Evolutionary conservation across 140 eudicot species (phyloP), one percentile per base, ranked within the genome.

Genomic region (Flaveria floridana): DNA sequence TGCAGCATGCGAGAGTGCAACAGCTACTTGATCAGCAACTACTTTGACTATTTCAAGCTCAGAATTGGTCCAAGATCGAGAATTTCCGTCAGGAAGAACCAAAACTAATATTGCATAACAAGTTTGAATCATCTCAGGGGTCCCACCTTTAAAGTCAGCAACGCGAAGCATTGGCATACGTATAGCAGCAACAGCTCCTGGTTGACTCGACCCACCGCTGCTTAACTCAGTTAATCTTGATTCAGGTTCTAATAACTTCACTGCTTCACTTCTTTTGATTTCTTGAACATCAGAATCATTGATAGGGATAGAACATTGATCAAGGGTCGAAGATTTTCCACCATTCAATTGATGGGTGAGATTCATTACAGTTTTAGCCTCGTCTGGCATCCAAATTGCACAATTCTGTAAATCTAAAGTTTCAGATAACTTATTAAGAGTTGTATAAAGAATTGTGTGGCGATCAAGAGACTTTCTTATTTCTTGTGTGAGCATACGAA

Each of bases 11-110:
- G 95, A 88, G 11, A 94, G 85, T 0, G 99, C 99, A 77, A 94
- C 97, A 8, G 97, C 97, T 28, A 94, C 99, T 72, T 94, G 97
- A 69, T 91, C 97, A 26, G 97, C 97, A 18, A 89, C 91, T 14
- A 83, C 96, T 76, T 80, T 83, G 14, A 91, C 86, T 56, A 91
- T 87, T 74, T 89, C 97, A 25, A 91, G 89, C 68, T 91, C 97
- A 6, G 87, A 84, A 23, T 76, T 53, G 51, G 82, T 81, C 96
- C 96, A 91, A 21, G 80, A 65, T 64, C 94, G 80, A 61, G 59
- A 50, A 30, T 71, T 81, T 26, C 83, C 94, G 16, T 82, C 78
- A 2, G 97, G 97, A 68, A 87, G 91, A 79, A 91, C 97, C 66
- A 91, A 76, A 39, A 91, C 97, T 13, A 91, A 81, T 26, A 91